These are phyloP conservation scores for Daldinia concentrica DNA, from an alignment of 495 filamentous ascomycete genomes.

Conservation along the genomic window DNA sequence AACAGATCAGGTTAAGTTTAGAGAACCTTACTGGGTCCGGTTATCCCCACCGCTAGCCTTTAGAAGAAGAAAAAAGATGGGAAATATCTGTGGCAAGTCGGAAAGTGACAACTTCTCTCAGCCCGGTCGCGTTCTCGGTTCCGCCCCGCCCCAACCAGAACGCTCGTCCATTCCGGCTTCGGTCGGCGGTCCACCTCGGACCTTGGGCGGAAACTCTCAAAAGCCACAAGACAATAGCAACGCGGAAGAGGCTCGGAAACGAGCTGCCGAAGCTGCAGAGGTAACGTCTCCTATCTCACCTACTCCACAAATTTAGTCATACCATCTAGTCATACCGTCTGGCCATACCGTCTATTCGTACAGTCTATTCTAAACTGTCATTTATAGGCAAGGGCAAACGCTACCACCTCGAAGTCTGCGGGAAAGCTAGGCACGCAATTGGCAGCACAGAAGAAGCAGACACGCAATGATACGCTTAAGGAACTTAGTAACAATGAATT, in stretches of 20 bases:
- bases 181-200: slow-evolving; percentile 64
- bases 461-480: slow-evolving; percentile 65
- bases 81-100: slow-evolving; percentile 75
- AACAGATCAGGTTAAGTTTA: slow-evolving; percentile 10
- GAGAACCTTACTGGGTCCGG: slow-evolving; percentile 8
- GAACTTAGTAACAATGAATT: slow-evolving; percentile 66
- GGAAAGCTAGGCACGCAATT: slow-evolving; percentile 71
- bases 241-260: slow-evolving; percentile 61
- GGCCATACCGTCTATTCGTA: too few relatives aligned
- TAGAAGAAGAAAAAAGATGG: slow-evolving; percentile 61
- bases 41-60: background rate
- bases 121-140: slow-evolving; percentile 70
- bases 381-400: slow-evolving; percentile 56
- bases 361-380: slow-evolving; percentile 11
- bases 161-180: slow-evolving; percentile 50
- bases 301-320: background rate
- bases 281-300: slow-evolving; percentile 46
- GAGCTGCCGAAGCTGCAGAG: slow-evolving; percentile 75
- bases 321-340: too few relatives aligned
- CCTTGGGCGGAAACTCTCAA: slow-evolving; percentile 55
- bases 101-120: slow-evolving; percentile 67
- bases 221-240: slow-evolving; percentile 29
- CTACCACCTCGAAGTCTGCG: slow-evolving; percentile 49
- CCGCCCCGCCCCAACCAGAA: slow-evolving; percentile 52
- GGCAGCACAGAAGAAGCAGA: slow-evolving; percentile 72